phyloP scores from a whole-genome alignment of 2,329 filamentous ascomycete genomes.

The Epichloe scottii region DNA sequence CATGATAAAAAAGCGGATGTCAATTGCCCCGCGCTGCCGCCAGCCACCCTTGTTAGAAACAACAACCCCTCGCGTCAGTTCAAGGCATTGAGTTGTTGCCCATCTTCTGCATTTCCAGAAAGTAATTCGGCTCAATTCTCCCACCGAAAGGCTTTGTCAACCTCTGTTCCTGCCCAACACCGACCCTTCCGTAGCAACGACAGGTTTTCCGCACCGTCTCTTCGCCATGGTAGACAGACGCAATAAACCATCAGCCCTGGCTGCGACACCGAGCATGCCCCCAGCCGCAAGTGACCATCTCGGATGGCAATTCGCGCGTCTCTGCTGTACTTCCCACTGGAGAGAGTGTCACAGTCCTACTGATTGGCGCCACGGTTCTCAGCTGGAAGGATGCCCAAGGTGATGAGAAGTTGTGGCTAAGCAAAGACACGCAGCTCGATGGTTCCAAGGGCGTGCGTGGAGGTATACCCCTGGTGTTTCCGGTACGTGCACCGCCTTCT shows the following conservation, averaged over 20 bases:
- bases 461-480: slow-evolving; percentile 86
- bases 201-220: neutral
- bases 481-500: slow-evolving; percentile 43
- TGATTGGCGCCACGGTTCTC: slow-evolving; percentile 86
- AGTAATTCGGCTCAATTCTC: neutral
- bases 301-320: slow-evolving; percentile 58
- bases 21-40: neutral
- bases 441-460: slow-evolving; percentile 83
- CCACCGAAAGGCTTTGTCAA: neutral
- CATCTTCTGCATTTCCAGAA: neutral
- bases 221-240: slow-evolving; percentile 62
- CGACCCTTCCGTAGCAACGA: neutral
- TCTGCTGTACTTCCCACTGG: slow-evolving; percentile 73
- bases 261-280: slow-evolving; percentile 63
- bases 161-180: neutral
- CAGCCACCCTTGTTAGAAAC: neutral
- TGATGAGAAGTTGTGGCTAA: slow-evolving; percentile 76
- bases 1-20: neutral
- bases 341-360: slow-evolving; percentile 71
- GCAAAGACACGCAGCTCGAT: slow-evolving; percentile 67
- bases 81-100: neutral
- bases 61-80: neutral
- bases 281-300: slow-evolving; percentile 62
- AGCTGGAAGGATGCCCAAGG: slow-evolving; percentile 81
- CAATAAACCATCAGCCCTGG: slow-evolving; percentile 69